These are phyloP conservation scores for Coemansia brasiliensis DNA, from an alignment of 192 early-diverging fungal genomes.

Conservation along the genomic window DNA sequence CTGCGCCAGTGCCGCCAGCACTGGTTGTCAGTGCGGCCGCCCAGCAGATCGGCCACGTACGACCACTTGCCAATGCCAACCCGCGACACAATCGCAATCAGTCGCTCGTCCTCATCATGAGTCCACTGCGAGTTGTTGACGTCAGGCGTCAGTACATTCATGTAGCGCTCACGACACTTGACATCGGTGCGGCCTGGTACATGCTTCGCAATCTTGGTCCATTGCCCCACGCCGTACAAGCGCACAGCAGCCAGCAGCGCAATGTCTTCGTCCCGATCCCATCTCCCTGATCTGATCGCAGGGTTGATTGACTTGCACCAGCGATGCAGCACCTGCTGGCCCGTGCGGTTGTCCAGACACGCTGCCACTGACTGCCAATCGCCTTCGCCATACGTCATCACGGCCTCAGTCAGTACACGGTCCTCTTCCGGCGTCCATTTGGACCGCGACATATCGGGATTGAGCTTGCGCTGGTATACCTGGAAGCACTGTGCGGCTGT, in stretches of 20 bases:
- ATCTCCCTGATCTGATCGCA: conserved; percentile 62
- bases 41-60: conserved; percentile 53
- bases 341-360: conserved; percentile 64
- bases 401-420: conserved; percentile 60
- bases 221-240: conserved; percentile 67
- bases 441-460: conserved; percentile 42
- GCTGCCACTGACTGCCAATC: conserved; percentile 73
- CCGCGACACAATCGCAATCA: conserved; percentile 43
- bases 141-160: conserved; percentile 63
- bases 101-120: conserved; percentile 50
- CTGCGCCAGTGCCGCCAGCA: conserved; percentile 56
- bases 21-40: conserved; percentile 60
- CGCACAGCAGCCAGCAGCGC: conserved; percentile 63
- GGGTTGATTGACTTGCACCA: conserved; percentile 75
- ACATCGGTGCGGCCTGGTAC: conserved; percentile 73
- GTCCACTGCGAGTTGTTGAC: conserved; percentile 63
- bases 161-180: conserved; percentile 77
- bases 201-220: conserved; percentile 70
- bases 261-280: conserved; percentile 69
- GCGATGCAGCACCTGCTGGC: conserved; percentile 70
- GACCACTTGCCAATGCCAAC: conserved; percentile 62
- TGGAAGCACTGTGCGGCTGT: conserved; percentile 76
- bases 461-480: conserved; percentile 61
- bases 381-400: conserved; percentile 65
- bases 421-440: conserved; percentile 75